Conservation (phyloP, 2,329 filamentous ascomycete species). For the Colletotrichum zoysiae region DNA sequence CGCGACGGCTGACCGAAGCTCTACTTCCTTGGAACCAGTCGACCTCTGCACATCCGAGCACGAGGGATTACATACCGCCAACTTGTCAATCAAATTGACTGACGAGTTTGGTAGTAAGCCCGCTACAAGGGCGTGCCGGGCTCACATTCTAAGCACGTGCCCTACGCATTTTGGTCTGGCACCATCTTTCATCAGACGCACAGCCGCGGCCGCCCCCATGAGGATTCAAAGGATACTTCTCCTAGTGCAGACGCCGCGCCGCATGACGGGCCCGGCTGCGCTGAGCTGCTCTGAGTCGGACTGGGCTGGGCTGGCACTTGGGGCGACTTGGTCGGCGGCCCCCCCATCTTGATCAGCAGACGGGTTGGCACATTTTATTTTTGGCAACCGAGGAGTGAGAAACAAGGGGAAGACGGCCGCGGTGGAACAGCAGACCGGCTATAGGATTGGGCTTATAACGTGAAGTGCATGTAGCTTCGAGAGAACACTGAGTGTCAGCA, state of each 20-base stretch:
- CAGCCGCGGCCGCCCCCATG: not conserved
- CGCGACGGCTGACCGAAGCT: too few relatives aligned
- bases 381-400: not conserved
- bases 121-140: not conserved
- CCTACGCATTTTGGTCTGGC: not conserved
- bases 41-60: not conserved
- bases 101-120: not conserved
- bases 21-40: too few relatives aligned
- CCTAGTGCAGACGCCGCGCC: not conserved
- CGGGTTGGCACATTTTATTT: not conserved
- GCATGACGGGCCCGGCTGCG: not conserved
- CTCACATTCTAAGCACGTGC: not conserved
- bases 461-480: not conserved
- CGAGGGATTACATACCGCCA: not conserved
- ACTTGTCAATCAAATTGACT: not conserved
- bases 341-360: not conserved
- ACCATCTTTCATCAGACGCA: not conserved
- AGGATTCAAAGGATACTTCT: not conserved
- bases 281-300: not conserved
- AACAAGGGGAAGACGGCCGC: not conserved
- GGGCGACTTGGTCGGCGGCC: not conserved
- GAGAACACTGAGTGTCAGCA: slow-evolving; percentile 2
- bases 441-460: not conserved
- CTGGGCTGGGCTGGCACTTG: not conserved
- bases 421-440: not conserved